Conservation (phyloP, 176 grass and related monocot genomes). For the Rhynchospora pubera region DNA sequence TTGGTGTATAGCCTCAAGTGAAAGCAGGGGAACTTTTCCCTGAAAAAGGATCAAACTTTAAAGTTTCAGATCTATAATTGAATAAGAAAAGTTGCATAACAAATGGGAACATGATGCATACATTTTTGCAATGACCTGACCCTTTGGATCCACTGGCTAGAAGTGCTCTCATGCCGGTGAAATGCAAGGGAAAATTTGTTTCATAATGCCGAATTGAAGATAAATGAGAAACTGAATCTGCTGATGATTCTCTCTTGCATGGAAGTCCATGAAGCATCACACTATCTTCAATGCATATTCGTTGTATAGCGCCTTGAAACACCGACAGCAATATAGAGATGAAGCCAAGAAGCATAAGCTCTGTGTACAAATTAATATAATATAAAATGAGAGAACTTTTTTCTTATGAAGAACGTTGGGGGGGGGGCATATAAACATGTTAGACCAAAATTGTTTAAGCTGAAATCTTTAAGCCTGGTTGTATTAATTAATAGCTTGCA, state of each 20-base stretch:
- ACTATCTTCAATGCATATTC: slow-evolving; percentile 26
- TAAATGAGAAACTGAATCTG: neutral
- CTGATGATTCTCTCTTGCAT: slow-evolving; percentile 19
- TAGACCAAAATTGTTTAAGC: neutral
- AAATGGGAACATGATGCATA: neutral
- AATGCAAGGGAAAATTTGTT: neutral
- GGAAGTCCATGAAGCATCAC: slow-evolving; percentile 30
- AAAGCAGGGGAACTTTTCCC: slow-evolving; percentile 69
- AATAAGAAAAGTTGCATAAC: too few relatives aligned
- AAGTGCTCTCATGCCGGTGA: slow-evolving; percentile 8
- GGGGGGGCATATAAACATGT: neutral
- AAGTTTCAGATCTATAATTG: too few relatives aligned
- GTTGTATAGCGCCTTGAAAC: slow-evolving; percentile 24
- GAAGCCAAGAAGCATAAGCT: slow-evolving; percentile 42
- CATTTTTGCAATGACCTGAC: slow-evolving; percentile 21
- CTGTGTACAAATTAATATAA: slow-evolving; percentile 4
- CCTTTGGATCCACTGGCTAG: slow-evolving; percentile 7
- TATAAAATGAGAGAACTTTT: neutral
- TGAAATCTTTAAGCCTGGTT: neutral
- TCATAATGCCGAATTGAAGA: neutral
- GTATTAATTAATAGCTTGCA: neutral
- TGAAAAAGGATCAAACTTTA: neutral
- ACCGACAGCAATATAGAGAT: slow-evolving; percentile 36
- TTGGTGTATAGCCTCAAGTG: slow-evolving; percentile 56
- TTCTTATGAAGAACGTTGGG: too few relatives aligned